Percentiles rank a stretch among this genome's conserved stretches.
Conservation (phyloP, 2,329 filamentous ascomycete species). For the Nigrospora osmanthi region DNA sequence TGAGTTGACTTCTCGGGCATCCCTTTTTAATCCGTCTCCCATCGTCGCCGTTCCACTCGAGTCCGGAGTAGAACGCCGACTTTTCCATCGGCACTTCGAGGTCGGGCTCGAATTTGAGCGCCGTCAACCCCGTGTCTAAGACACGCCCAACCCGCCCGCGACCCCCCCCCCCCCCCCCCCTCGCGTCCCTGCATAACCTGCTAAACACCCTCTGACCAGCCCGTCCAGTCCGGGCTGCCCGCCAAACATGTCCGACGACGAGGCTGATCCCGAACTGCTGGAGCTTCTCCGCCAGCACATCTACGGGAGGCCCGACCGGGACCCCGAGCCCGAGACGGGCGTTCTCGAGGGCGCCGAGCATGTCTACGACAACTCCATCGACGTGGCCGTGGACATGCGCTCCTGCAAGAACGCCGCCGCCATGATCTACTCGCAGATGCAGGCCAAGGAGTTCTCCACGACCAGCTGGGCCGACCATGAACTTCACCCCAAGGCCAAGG, state of each 20-base stretch:
- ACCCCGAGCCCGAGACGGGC: slow-evolving; percentile 64
- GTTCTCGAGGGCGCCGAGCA: slow-evolving; percentile 78
- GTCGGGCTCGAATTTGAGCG: slow-evolving; percentile 8
- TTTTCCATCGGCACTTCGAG: not conserved
- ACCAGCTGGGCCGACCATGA: slow-evolving; percentile 83
- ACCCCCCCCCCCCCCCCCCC: no score
- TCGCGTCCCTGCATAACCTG: no score
- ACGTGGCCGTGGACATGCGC: slow-evolving; percentile 80
- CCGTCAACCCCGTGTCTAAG: not conserved
- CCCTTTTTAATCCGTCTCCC: no score
- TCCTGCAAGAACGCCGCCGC: slow-evolving; percentile 77
- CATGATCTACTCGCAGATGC: slow-evolving; percentile 74
- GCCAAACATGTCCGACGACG: slow-evolving; percentile 74
- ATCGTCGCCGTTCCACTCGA: no score
- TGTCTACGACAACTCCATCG: slow-evolving; percentile 87
- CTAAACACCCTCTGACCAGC: no score
- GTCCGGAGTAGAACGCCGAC: no score
- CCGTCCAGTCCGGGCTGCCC: no score
- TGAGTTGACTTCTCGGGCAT: no score
- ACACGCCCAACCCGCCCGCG: no score
- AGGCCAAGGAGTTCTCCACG: slow-evolving; percentile 74
- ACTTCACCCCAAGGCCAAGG: slow-evolving; percentile 76
- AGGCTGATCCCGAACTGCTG: slow-evolving; percentile 80
- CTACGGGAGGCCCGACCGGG: slow-evolving; percentile 45
- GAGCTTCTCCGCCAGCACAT: slow-evolving; percentile 79